Percentiles rank a stretch among this genome's conserved stretches.
Conservation (phyloP, 768 basidiomycete genomes). For the Trametes cubensis region DNA sequence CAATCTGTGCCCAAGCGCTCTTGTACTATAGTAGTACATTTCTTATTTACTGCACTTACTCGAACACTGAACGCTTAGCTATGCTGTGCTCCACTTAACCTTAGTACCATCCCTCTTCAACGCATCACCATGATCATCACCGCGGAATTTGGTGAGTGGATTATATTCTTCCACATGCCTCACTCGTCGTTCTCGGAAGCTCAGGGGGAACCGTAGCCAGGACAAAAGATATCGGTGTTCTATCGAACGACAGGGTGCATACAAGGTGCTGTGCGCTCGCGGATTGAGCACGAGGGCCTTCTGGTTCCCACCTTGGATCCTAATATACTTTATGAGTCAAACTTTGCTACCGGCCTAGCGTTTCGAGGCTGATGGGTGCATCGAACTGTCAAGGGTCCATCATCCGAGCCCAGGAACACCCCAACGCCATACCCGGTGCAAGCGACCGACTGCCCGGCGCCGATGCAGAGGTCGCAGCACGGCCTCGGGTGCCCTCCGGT, state of each 20-base stretch:
- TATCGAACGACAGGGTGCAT: no score
- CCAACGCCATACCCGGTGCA: background rate
- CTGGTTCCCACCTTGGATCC: background rate
- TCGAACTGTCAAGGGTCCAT: slow-evolving; percentile 8
- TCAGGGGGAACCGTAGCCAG: no score
- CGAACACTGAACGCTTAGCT: background rate
- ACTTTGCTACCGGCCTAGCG: background rate
- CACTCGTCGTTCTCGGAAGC: no score
- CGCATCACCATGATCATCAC: no score
- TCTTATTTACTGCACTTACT: no score
- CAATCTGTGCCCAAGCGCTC: no score
- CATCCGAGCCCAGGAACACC: background rate
- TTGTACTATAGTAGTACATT: no score
- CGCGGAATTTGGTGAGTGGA: no score
- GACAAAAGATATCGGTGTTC: no score
- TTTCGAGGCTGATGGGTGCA: slow-evolving; percentile 2
- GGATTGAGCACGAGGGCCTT: background rate
- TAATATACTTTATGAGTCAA: background rate
- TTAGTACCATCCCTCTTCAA: no score
- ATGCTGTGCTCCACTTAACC: background rate
- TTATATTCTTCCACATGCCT: no score
- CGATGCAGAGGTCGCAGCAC: slow-evolving; percentile 1
- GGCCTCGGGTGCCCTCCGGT: background rate
- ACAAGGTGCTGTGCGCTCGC: no score
- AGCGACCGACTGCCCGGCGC: background rate